Conservation (phyloP, 2,329 filamentous ascomycete species). For the Rhynchosporium graminicola region DNA sequence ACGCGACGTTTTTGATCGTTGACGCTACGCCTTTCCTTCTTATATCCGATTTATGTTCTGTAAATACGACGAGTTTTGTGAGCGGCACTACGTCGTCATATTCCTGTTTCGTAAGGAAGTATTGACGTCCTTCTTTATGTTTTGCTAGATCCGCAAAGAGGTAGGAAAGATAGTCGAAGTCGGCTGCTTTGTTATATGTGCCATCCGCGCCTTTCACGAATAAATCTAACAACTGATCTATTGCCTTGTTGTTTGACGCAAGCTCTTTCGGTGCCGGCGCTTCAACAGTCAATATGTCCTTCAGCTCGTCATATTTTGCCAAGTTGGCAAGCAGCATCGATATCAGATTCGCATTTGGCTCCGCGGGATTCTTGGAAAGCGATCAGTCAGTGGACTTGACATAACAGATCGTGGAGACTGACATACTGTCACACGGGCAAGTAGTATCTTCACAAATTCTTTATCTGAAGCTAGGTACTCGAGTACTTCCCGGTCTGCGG, state of each 20-base stretch:
- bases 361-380: conserved; percentile 61
- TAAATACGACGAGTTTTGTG: conserved; percentile 91
- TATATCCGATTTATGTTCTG: conserved; percentile 81
- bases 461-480: conserved; percentile 75
- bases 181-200: conserved; percentile 78
- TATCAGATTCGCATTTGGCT: conserved; percentile 80
- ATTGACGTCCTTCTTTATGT: conserved; percentile 70
- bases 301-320: conserved; percentile 74
- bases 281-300: conserved; percentile 66
- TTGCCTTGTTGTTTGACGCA: conserved; percentile 68
- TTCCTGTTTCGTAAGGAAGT: conserved; percentile 71
- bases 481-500: conserved; percentile 74
- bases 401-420: conserved; percentile 42
- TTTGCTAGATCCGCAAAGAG: conserved; percentile 92
- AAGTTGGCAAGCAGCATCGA: conserved; percentile 94
- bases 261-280: conserved; percentile 70
- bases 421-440: conserved; percentile 75
- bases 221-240: conserved; percentile 92
- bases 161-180: conserved; percentile 93
- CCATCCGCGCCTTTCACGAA: conserved; percentile 91
- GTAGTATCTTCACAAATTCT: conserved; percentile 72
- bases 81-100: conserved; percentile 87
- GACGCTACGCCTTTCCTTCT: conserved; percentile 92
- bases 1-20: conserved; percentile 91
- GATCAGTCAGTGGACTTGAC: conserved; percentile 2